Evolutionary conservation across 176 grass and related monocot genomes (phyloP).

Genomic region (barley (Hordeum vulgare)): DNA sequence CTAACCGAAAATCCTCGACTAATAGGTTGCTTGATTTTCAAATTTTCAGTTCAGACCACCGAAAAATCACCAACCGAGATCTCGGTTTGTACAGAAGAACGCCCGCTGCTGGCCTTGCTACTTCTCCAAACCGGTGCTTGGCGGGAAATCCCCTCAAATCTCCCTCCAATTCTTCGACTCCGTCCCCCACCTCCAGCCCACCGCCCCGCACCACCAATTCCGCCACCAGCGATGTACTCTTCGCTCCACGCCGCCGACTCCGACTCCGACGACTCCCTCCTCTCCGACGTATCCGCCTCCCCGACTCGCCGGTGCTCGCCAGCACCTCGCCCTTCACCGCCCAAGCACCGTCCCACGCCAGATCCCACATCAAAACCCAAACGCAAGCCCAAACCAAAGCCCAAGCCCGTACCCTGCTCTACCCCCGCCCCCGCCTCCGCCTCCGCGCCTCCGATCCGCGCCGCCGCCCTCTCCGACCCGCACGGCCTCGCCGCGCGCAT

Average conservation of each 20-base stretch:
- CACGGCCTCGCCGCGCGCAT: constrained; percentile 47
- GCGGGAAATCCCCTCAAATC: constrained; percentile 23
- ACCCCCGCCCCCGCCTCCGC: not conserved
- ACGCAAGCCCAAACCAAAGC: constrained; percentile 26
- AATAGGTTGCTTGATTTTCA: no score
- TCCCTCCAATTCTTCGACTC: not conserved
- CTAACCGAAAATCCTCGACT: no score
- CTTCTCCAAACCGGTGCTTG: not conserved
- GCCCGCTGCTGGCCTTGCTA: not conserved
- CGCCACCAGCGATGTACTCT: constrained; percentile 12
- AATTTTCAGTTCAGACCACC: no score
- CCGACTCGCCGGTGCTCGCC: constrained; percentile 30
- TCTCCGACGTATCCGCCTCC: constrained; percentile 61
- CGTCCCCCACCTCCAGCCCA: not conserved
- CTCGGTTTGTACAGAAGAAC: not conserved
- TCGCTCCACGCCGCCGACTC: constrained; percentile 35
- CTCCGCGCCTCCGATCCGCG: constrained; percentile 9
- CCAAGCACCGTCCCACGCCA: constrained; percentile 10
- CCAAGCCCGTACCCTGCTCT: not conserved
- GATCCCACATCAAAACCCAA: constrained; percentile 31
- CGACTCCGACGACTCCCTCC: constrained; percentile 63
- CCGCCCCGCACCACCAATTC: not conserved
- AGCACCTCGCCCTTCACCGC: constrained; percentile 8
- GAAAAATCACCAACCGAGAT: no score
- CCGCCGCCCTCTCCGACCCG: constrained; percentile 39